Base-by-base conservation (phyloP, 2,329 filamentous ascomycete genomes). In the Penicillium sclerotigenum region DNA sequence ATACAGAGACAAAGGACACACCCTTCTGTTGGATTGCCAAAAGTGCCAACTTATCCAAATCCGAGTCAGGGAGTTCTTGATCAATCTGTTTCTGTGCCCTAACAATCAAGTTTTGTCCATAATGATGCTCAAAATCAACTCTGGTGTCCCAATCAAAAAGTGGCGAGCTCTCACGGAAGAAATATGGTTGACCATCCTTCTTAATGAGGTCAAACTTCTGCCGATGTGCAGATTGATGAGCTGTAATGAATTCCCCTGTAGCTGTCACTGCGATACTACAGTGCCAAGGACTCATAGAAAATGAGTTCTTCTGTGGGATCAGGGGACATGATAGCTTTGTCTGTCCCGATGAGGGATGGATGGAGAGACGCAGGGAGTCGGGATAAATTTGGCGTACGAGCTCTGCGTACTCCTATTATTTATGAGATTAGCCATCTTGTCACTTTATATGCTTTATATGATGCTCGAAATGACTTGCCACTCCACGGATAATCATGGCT, bases 231-330 rank as follows among this genome's bases (percentile, higher is more conserved):
- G 53, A 45, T 22, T 52, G 43, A 26, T 56, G 53, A n/a, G 53
- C 53, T n/a, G 53, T 56, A n/a, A 46, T 46, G 16, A 56, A 56
- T 26, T 42, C 45, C 1, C 53, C 53, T 8, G 50, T 9, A 3
- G 16, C 11, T 20, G 28, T 51, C 22, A 56, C 53, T 28, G 53
- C 53, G 10, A 56, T n/a, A 41, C 53, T 56, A 33, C 53, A 56
- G 26, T 56, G 53, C 53, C 53, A 56, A 8, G 53, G 53, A 5
- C 53, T 56, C 53, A 56, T 56, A 4, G 53, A 56, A 24, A 56
- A 56, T 0, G 47, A 52, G 4, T 56, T 24, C 18, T 33, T 20
- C 16, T 56, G 53, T 1, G 53, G 53, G 10, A 56, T 52, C 10
- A 56, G 48, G 11, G 53, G 47, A 28, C 34, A 56, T 2, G 53